A percentile compares a stretch with the other conserved stretches of the same genome.
These are phyloP conservation scores for Verticillium tricorpus DNA, from an alignment of 2,329 filamentous ascomycete genomes.

Conservation along the genomic window DNA sequence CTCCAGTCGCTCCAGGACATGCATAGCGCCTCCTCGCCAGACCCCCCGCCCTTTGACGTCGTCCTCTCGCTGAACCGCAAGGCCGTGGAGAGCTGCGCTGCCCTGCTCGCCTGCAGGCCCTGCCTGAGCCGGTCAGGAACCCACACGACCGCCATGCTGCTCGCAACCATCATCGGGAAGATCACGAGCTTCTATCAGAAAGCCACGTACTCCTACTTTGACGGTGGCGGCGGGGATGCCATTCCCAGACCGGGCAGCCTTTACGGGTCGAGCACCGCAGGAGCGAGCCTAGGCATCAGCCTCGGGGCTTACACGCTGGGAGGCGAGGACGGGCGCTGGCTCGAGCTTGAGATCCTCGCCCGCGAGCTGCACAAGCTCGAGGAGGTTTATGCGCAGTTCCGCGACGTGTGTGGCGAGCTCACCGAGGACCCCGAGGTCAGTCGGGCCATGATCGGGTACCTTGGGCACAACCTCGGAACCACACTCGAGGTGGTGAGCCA, in stretches of 20 bases:
- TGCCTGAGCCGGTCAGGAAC: conserved; percentile 40
- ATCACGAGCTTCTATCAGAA: conserved; percentile 42
- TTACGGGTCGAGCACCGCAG: conserved; percentile 6
- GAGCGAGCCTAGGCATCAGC: conserved; percentile 28
- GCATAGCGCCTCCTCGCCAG: conserved; percentile 36
- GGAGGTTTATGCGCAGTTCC: conserved; percentile 39
- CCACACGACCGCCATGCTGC: conserved; percentile 42
- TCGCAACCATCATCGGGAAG: conserved; percentile 45
- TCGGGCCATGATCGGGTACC: conserved; percentile 39
- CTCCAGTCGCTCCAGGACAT: conserved; percentile 42
- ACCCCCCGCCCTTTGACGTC: conserved; percentile 35
- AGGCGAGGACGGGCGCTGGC: conserved; percentile 39
- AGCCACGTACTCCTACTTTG: conserved; percentile 34
- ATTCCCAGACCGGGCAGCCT: neutral
- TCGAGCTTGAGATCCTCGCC: conserved; percentile 43
- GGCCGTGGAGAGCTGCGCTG: conserved; percentile 42
- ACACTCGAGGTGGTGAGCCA: conserved; percentile 34
- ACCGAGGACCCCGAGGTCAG: conserved; percentile 37
- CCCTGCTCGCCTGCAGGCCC: conserved; percentile 38
- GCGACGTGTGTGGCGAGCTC: conserved; percentile 33
- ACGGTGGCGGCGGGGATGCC: conserved; percentile 7
- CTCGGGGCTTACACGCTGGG: conserved; percentile 40
- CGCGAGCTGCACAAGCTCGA: conserved; percentile 44
- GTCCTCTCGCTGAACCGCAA: conserved; percentile 41
- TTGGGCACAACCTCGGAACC: conserved; percentile 37